Evolutionary conservation across 2,329 filamentous ascomycete species (phyloP), one percentile per base, ranked within the genome.

Genomic region (Cladosporium phlei): DNA sequence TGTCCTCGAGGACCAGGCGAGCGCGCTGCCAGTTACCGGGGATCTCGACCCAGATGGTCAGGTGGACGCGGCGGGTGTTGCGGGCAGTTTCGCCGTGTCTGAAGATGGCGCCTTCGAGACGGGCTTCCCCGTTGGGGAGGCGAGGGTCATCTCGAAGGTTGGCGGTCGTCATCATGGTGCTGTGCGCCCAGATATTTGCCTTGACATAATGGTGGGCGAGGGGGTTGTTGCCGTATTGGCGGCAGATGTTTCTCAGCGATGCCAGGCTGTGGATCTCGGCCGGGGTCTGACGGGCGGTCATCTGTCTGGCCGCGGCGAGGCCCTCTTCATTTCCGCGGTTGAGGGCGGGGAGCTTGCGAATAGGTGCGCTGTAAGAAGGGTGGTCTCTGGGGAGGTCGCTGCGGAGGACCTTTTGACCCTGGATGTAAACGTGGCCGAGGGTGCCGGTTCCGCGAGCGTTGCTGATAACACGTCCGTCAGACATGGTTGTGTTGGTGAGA

Each of bases 151-250:
- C 42, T 11, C 42, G 42, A 10, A 45, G 42, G 42, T 45, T 32
- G 24, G 37, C 17, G 2, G n/a, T 14, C 4, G 32, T 30, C 25
- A 37, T 22, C 8, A 45, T 33, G 32, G 24, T 35, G 30, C 42
- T 45, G 42, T 45, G 5, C 9, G 6, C 10, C 14, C n/a, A 37
- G 32, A 34, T 27, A 17, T 45, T 45, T 2, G 24, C 14, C 24
- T 45, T 45, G 24, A 45, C 42, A 16, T 29, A 17, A 5, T 28
- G 11, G 32, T 37, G 42, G 12, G 32, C 32, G 32, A 10, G 14
- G n/a, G 42, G 42, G 32, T 37, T 29, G 42, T 17, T 8, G 32
- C 42, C 42, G 42, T 37, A 45, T 20, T 34, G 32, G 33, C 22
- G 24, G 42, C 32, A 35, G 16, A 27, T 34, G 19, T 34, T 28